Evolutionary conservation across 192 early-diverging fungal species (phyloP).

Genomic region (Piromyces finnis): DNA sequence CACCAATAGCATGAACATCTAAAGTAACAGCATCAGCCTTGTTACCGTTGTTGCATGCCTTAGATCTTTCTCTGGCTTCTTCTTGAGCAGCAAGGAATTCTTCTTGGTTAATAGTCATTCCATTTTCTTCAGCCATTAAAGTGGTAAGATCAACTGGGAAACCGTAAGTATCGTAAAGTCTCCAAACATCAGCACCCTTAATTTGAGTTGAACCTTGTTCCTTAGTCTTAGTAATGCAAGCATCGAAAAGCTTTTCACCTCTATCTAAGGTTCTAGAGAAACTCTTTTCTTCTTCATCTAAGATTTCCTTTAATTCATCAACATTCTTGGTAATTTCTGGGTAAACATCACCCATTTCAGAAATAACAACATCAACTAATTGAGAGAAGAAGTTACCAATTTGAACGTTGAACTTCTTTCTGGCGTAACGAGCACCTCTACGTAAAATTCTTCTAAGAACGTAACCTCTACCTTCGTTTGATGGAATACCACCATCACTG

Average conservation of each 20-base stretch:
- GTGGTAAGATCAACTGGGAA: conserved; percentile 96
- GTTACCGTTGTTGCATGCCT: conserved; percentile 23
- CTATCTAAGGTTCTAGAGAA: conserved; percentile 95
- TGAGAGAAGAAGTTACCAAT: conserved; percentile 87
- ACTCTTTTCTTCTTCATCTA: conserved; percentile 86
- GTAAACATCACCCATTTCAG: conserved; percentile 77
- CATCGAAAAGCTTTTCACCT: conserved; percentile 85
- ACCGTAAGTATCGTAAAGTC: conserved; percentile 96
- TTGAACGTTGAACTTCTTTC: conserved; percentile 74
- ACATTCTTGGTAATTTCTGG: conserved; percentile 69
- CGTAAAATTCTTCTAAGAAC: conserved; percentile 90
- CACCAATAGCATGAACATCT: conserved; percentile 81
- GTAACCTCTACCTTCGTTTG: conserved; percentile 96
- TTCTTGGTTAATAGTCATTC: conserved; percentile 62
- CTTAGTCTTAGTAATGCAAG: conserved; percentile 43
- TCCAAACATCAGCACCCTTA: conserved; percentile 81
- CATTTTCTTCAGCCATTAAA: conserved; percentile 95
- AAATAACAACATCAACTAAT: conserved; percentile 80
- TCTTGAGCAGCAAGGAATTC: conserved; percentile 63
- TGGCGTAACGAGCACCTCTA: conserved; percentile 82
- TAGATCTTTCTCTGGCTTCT: conserved; percentile 50
- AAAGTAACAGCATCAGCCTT: conserved; percentile 47
- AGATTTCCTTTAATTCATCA: conserved; percentile 77
- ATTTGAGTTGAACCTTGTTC: conserved; percentile 38
- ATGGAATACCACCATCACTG: conserved; percentile 85